Evolutionary conservation across 225 moss, liverwort and hornwort species (phyloP), one percentile per base, ranked within the genome.

Genomic region (Lunularia cruciata): DNA sequence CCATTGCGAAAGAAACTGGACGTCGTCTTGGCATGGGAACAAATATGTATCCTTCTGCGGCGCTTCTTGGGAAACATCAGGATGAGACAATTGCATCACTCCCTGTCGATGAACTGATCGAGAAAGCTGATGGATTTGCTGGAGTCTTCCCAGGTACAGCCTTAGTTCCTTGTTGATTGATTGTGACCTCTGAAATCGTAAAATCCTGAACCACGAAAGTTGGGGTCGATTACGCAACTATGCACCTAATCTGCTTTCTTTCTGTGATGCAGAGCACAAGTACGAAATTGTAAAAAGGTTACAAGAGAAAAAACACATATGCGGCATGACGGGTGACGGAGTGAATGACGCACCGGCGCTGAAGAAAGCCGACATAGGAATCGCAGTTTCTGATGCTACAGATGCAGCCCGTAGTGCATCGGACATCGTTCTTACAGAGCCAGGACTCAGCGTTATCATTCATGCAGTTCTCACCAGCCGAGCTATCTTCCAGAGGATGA

Each of bases 261-360:
- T 48, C 47, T n/a, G n/a, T n/a, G n/a, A n/a, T n/a, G n/a, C n/a
- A n/a, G n/a, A n/a, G n/a, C n/a, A n/a, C n/a, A n/a, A n/a, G n/a
- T n/a, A n/a, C n/a, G n/a, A n/a, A n/a, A n/a, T n/a, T n/a, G n/a
- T n/a, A n/a, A n/a, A n/a, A 40, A 65, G 3, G 63, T n/a, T n/a
- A n/a, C n/a, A n/a, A n/a, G n/a, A n/a, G n/a, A n/a, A n/a, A n/a
- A n/a, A n/a, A n/a, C n/a, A 73, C 49, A 73, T 73, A 37, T 73
- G 73, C 47, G 73, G 73, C 13, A 73, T 73, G 73, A 73, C 73
- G 16, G 73, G 73, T 38, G 73, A 73, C 42, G 73, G 73, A n/a
- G n/a, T n/a, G n/a, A n/a, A n/a, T n/a, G n/a, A n/a, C n/a, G n/a
- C n/a, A n/a, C n/a, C n/a, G n/a, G n/a, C n/a, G n/a, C n/a, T n/a